Percentiles rank a stretch among this genome's conserved stretches.
Conservation (phyloP, 1,284 basidiomycete species). For the Microbotryomycetes sp. region DNA sequence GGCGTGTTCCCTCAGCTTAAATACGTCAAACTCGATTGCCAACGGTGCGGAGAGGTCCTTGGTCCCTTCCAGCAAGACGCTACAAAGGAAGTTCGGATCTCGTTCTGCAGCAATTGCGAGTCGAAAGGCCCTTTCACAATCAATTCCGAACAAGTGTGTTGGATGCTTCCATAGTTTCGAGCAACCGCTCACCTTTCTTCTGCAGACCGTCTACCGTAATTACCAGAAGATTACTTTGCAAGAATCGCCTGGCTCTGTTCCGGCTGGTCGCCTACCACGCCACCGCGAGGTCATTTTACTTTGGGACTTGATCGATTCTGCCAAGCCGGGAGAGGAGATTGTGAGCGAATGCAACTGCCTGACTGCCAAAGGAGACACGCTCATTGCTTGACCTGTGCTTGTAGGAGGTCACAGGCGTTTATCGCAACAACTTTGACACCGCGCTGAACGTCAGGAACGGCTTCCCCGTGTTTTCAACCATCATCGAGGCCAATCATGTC, state of each 20-base stretch:
- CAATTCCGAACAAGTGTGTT: conserved; percentile 81
- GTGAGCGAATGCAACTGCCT: conserved; percentile 48
- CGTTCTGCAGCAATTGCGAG: conserved; percentile 89
- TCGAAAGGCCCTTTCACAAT: conserved; percentile 90
- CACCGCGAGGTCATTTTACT: conserved; percentile 94
- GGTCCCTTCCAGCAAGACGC: conserved; percentile 98
- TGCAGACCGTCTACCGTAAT: conserved; percentile 92
- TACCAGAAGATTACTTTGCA: conserved; percentile 99
- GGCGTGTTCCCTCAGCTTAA: conserved; percentile 99
- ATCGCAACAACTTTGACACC: conserved; percentile 98
- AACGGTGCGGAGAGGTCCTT: conserved; percentile 80
- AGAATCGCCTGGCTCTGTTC: conserved; percentile 96
- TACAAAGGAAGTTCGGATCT: conserved; percentile 85
- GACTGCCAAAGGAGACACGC: too few species aligned
- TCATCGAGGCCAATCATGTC: conserved; percentile 95
- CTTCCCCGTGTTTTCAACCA: conserved; percentile 97
- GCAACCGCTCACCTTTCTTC: background rate
- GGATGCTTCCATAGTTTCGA: background rate
- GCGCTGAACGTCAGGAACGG: conserved; percentile 97
- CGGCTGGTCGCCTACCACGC: conserved; percentile 88
- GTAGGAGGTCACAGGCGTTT: conserved; percentile 92
- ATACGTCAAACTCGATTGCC: conserved; percentile 98
- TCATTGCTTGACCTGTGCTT: too few species aligned
- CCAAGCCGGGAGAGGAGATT: conserved; percentile 97
- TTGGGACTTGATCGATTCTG: conserved; percentile 96